phyloP scores from a whole-genome alignment of 805 yeast species.

The Candida methanosorbosa region DNA sequence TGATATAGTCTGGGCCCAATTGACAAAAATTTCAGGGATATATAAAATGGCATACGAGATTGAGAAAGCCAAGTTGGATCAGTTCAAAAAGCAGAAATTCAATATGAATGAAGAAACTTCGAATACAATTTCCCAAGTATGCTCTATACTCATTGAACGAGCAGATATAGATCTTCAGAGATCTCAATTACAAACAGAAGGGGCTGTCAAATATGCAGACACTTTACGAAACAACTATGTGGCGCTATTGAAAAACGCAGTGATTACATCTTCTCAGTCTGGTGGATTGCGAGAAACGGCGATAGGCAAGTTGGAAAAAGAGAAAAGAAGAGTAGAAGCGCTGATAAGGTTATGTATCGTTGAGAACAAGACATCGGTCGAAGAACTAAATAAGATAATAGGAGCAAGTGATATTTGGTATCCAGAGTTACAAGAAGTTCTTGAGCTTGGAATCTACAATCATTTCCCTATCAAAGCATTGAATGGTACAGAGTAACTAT shows the following conservation, averaged over 20 bases:
- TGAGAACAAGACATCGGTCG: slow-evolving; percentile 26
- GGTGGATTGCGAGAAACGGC: slow-evolving; percentile 45
- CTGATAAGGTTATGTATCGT: slow-evolving; percentile 35
- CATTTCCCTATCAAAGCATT: background rate
- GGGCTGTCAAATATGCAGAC: slow-evolving; percentile 21
- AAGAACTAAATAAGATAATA: slow-evolving; percentile 17
- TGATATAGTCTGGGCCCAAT: slow-evolving; percentile 28
- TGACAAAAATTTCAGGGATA: slow-evolving; percentile 27
- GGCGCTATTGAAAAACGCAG: slow-evolving; percentile 36
- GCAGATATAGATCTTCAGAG: slow-evolving; percentile 46
- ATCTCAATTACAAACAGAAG: slow-evolving; percentile 23
- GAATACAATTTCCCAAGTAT: slow-evolving; percentile 22
- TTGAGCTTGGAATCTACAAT: background rate
- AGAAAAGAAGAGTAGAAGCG: slow-evolving; percentile 35
- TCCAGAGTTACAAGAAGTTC: background rate
- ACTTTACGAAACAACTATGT: slow-evolving; percentile 31
- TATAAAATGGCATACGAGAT: slow-evolving; percentile 32
- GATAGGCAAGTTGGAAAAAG: slow-evolving; percentile 33
- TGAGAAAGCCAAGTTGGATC: slow-evolving; percentile 15
- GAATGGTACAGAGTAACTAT: background rate
- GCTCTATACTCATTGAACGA: slow-evolving; percentile 38
- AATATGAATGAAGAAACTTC: slow-evolving; percentile 14
- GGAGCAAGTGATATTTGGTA: slow-evolving; percentile 7
- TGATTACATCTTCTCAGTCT: slow-evolving; percentile 32
- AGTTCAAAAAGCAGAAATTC: slow-evolving; percentile 7